Base-by-base conservation (phyloP, 352 stramenopile genomes). In the Phytophthora syringae region DNA sequence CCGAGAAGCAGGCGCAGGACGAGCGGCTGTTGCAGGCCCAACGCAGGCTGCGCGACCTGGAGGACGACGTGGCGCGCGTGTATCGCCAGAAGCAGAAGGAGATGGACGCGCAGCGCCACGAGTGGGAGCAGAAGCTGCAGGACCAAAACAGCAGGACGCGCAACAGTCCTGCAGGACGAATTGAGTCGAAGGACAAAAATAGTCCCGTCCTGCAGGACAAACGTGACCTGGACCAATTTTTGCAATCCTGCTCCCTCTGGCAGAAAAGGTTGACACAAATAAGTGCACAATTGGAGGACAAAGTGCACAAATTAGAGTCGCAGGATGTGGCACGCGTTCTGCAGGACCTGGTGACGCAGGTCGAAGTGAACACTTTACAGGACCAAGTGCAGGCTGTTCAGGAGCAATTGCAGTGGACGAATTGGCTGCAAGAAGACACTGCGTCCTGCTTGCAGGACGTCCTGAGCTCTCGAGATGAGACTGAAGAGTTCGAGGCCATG, bases 401-500 rank as follows among this genome's bases (percentile, higher is more conserved):
- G 3, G 43, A 75, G 28, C 27, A 65, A 43, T 48, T 64, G 1
- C 48, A 79, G 12, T 61, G 65, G 39, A 21, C 52, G 3, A 11
- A 47, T 25, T 68, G 59, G 48, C 16, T 73, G 20, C 62, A 77
- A 27, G 37, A 59, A 1, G 61, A 80, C 4, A 37, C 72, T 15
- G 22, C 16, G 1, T 47, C 21, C 6, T 72, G 74, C 22, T n/a
- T 74, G 2, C 13, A 57, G 11, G 39, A 67, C 27, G 40, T 67
- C 5, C 5, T 45, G 21, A 48, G 42, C 18, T 25, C 72, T 12
- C 59, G 48, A 16, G 55, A 68, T 2, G 76, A 78, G 7, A 58
- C 54, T 0, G 77, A 88, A 13, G 49, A 42, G 27, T 88, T 89
- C 51, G 75, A 79, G 42, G 61, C 69, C 5, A 69, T 88, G 20